Conservation (phyloP, 179 eudicot genomes). For the Sideroxylon spinosum region DNA sequence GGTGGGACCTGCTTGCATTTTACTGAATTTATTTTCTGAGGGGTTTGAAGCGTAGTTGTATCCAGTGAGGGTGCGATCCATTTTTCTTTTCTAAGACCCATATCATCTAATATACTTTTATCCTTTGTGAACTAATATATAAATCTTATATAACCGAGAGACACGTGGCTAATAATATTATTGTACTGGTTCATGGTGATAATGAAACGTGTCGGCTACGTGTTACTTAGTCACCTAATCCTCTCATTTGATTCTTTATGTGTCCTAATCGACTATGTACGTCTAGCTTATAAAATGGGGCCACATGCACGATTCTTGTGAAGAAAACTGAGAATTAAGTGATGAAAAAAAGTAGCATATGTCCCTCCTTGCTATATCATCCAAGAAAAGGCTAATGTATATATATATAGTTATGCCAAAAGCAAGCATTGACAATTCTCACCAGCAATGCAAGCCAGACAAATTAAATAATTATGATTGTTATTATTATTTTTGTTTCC, state of each 20-base stretch:
- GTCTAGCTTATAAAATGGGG: neutral
- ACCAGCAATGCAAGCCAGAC: neutral
- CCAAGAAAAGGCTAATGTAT: neutral
- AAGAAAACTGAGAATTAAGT: neutral
- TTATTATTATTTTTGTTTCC: no score
- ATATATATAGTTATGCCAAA: neutral
- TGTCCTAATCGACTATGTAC: neutral
- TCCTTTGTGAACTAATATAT: neutral
- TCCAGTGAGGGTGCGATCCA: neutral
- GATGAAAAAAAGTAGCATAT: neutral
- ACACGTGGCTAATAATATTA: neutral
- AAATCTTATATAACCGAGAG: neutral
- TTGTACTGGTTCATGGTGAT: neutral
- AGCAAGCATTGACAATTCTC: constrained; percentile 4
- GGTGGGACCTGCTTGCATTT: constrained; percentile 6
- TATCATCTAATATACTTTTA: neutral
- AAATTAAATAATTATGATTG: no score
- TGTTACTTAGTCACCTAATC: neutral
- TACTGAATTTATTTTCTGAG: neutral
- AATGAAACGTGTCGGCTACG: neutral
- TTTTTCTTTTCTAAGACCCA: neutral
- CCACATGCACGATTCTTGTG: neutral
- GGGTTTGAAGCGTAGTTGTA: no score
- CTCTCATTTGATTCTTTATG: neutral
- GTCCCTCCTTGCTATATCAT: no score